These are phyloP conservation scores for Tuber indicum DNA, from an alignment of 495 filamentous ascomycete genomes.

Conservation along the genomic window DNA sequence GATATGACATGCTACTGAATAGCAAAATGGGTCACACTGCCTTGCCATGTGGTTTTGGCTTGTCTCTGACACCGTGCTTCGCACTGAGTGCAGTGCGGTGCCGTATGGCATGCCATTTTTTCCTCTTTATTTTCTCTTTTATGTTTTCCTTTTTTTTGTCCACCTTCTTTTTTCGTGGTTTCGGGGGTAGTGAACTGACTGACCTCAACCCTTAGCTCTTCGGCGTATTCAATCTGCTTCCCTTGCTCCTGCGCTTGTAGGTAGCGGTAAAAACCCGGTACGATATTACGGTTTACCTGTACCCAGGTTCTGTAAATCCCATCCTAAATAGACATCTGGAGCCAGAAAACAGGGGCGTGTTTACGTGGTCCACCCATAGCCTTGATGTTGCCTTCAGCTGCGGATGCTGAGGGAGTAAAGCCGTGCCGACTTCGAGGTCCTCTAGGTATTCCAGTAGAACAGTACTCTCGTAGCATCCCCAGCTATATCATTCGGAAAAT, in stretches of 20 bases:
- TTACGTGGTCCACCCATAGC: conserved; percentile 81
- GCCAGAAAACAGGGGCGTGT: conserved; percentile 7
- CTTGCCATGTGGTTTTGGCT: not conserved
- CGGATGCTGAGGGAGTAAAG: conserved; percentile 61
- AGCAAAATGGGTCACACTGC: not conserved
- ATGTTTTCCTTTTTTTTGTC: not conserved
- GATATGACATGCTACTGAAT: conserved; percentile 3
- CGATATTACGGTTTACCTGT: conserved; percentile 74
- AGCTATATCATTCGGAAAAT: conserved; percentile 42
- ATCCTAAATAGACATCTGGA: conserved; percentile 6
- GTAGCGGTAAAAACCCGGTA: conserved; percentile 74
- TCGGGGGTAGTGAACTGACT: conserved; percentile 12
- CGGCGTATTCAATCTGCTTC: conserved; percentile 58
- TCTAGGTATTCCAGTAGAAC: conserved; percentile 93
- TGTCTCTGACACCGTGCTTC: not conserved
- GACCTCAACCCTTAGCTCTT: conserved; percentile 59
- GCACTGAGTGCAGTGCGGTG: not conserved
- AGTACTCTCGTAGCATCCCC: conserved; percentile 80
- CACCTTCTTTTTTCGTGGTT: not conserved
- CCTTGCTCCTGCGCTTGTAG: conserved; percentile 63
- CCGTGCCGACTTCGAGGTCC: conserved; percentile 57
- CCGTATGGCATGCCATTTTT: not conserved
- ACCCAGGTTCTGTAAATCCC: conserved; percentile 16
- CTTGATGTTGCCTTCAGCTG: conserved; percentile 70
- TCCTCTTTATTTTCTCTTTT: not conserved